Percentiles rank a stretch among this genome's conserved stretches.
phyloP scores from a whole-genome alignment of 2,329 filamentous ascomycete genomes.

The Sporothrix curviconia region DNA sequence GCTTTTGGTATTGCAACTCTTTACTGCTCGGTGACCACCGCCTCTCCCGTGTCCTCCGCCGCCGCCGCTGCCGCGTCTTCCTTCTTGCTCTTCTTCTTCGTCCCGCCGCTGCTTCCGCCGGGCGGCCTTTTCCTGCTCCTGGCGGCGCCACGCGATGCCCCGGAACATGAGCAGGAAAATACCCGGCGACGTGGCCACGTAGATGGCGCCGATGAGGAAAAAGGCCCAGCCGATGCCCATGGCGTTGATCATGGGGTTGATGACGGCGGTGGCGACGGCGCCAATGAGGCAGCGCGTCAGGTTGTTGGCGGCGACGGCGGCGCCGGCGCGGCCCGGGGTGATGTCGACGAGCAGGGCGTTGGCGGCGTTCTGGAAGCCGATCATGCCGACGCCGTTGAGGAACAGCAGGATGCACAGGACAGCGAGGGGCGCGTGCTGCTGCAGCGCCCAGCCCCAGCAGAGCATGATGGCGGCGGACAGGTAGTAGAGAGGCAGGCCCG shows the following conservation, averaged over 20 bases:
- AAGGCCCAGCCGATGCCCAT: constrained; percentile 49
- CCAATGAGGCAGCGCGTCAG: constrained; percentile 49
- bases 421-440: constrained; percentile 36
- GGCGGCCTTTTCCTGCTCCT: constrained; percentile 25
- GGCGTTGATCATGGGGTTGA: constrained; percentile 44
- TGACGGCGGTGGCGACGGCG: constrained; percentile 44
- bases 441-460: constrained; percentile 47
- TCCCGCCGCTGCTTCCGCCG: constrained; percentile 19
- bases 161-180: constrained; percentile 35
- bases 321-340: constrained; percentile 44
- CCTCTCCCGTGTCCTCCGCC: neutral
- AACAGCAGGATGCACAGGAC: constrained; percentile 42
- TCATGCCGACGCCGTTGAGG: constrained; percentile 41
- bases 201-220: constrained; percentile 39
- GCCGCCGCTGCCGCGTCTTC: neutral
- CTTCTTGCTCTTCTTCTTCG: neutral
- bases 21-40: too few species aligned
- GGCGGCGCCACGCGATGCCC: constrained; percentile 39
- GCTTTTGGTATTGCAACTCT: too few species aligned
- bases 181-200: constrained; percentile 33
- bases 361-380: constrained; percentile 48
- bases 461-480: constrained; percentile 42
- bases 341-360: constrained; percentile 51
- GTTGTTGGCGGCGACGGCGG: constrained; percentile 52
- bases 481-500: constrained; percentile 45